A percentile compares a stretch with the other conserved stretches of the same genome.
Evolutionary conservation across 352 stramenopile species (phyloP).

Genomic region (Pythium dissimile): DNA sequence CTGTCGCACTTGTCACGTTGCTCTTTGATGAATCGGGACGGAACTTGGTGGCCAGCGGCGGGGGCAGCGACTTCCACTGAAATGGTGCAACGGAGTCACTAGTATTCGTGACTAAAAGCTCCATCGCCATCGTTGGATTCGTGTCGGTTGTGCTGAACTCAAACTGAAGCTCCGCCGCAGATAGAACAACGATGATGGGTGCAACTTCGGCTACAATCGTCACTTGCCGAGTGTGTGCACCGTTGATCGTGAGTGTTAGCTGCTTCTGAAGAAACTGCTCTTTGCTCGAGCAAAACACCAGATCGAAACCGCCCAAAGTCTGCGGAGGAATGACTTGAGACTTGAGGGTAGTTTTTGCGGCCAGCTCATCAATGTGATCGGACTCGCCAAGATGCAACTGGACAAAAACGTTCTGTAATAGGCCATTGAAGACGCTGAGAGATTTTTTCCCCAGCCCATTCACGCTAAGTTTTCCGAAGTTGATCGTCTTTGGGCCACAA

Average conservation of each 20-base stretch:
- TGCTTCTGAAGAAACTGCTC: constrained; percentile 87
- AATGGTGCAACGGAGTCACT: constrained; percentile 89
- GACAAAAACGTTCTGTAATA: constrained; percentile 82
- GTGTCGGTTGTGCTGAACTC: constrained; percentile 69
- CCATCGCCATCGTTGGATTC: constrained; percentile 41
- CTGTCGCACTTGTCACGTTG: constrained; percentile 24
- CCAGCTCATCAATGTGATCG: constrained; percentile 53
- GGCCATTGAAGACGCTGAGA: constrained; percentile 87
- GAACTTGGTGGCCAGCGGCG: constrained; percentile 5
- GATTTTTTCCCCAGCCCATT: constrained; percentile 75
- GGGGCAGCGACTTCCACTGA: constrained; percentile 48
- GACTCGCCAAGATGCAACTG: constrained; percentile 38
- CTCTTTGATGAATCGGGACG: constrained; percentile 64
- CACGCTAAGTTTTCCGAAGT: constrained; percentile 91
- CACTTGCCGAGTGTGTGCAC: constrained; percentile 78
- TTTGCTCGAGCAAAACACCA: constrained; percentile 71
- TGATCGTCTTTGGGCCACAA: constrained; percentile 78
- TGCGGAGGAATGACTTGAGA: constrained; percentile 86
- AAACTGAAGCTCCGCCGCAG: constrained; percentile 53
- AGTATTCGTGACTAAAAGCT: constrained; percentile 86
- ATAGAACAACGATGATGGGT: constrained; percentile 81
- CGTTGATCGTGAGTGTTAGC: constrained; percentile 86
- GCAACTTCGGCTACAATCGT: constrained; percentile 86
- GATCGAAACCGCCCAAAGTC: constrained; percentile 85
- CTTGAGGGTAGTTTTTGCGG: constrained; percentile 44